Evolutionary conservation across 352 stramenopile species (phyloP), one percentile per base, ranked within the genome.

Genomic region (Pythium scleroteichum): DNA sequence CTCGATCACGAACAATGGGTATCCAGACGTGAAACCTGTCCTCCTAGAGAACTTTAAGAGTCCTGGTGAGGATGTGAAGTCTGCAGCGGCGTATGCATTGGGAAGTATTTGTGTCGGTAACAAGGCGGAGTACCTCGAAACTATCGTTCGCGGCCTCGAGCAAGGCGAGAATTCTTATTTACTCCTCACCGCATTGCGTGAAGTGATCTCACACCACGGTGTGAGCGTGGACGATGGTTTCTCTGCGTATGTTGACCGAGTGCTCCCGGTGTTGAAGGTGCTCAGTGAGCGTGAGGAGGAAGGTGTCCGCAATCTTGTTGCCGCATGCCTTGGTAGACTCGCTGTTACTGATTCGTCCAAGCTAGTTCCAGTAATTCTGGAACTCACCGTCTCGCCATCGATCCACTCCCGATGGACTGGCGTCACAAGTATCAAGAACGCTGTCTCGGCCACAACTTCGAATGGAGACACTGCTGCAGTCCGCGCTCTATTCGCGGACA

Each of bases 251-350:
- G 73, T 96, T 26, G 76, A 89, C 26, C 79, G 78, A 58, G 92
- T 99, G 41, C 68, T 99, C 22, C 92, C 91, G n/a, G 91, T 98
- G 52, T 76, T 99, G 16, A 81, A 96, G 50, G 88, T 84, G 20
- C 88, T 99, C 66, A 98, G 88, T 58, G 76, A 90, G 26, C 91
- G 87, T 59, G 75, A 97, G 24, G 96, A 99, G 74, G 97, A 99
- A 78, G 92, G 94, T 19, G 91, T 99, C 44, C 86, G 96, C 35
- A 98, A 97, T 52, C 98, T 99, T 90, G 96, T 99, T 20, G 95
- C 96, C 6, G 96, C 99, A 74, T 99, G 97, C 71, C 68, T 99
- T 19, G 97, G 97, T 50, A 97, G 95, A 44, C 80, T 99, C 39
- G 85, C 91, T 23, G 91, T 94, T 51, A 91, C 98, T 22, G 79